These are phyloP conservation scores for Apiospora marii DNA, from an alignment of 2,329 filamentous ascomycete genomes.

Conservation along the genomic window DNA sequence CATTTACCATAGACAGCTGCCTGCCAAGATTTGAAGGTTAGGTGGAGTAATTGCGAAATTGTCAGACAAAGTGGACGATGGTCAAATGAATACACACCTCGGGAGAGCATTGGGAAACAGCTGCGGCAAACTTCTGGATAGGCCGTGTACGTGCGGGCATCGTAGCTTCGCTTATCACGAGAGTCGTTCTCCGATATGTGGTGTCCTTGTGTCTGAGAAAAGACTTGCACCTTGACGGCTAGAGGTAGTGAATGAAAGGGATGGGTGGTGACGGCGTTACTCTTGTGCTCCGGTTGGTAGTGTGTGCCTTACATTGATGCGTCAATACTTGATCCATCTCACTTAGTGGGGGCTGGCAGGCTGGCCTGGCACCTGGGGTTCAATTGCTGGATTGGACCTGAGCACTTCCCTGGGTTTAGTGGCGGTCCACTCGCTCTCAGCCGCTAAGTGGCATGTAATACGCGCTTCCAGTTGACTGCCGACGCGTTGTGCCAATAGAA, in stretches of 20 bases:
- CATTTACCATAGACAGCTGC: slow-evolving; percentile 89
- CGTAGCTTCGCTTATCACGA: neutral
- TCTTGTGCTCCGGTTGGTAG: neutral
- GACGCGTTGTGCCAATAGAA: slow-evolving; percentile 10
- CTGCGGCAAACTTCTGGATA: slow-evolving; percentile 62
- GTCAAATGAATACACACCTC: slow-evolving; percentile 50
- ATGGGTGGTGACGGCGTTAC: neutral
- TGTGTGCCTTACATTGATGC: neutral
- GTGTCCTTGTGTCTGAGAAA: neutral
- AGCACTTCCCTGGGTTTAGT: neutral
- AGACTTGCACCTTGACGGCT: neutral
- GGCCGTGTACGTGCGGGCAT: slow-evolving; percentile 54
- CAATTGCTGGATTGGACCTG: neutral
- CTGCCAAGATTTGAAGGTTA: slow-evolving; percentile 52
- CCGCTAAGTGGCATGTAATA: neutral
- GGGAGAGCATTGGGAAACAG: slow-evolving; percentile 62
- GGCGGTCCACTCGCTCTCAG: neutral
- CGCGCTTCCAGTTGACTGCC: neutral
- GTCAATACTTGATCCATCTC: neutral
- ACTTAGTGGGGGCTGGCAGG: neutral
- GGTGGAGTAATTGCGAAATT: neutral
- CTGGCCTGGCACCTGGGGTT: neutral
- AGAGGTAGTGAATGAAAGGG: neutral
- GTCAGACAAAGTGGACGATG: neutral
- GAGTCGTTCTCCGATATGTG: neutral